Conservation (phyloP, 306 rosid species). For the Oemleria cerasiformis region DNA sequence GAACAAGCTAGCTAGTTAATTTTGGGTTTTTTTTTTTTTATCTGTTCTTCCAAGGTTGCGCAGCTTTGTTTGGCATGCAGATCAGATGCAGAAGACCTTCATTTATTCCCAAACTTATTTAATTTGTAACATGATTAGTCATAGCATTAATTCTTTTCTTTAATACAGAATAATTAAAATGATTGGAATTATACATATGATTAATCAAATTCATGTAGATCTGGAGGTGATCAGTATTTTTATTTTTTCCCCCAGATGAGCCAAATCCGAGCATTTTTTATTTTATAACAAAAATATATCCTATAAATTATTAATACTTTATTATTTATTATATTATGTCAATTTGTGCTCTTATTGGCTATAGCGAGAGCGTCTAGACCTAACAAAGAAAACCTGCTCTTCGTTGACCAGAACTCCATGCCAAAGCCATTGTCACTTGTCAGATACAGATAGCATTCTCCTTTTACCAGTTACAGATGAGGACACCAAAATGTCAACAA, state of each 20-base stretch:
- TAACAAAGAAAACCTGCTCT: conserved; percentile 25
- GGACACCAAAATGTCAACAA: conserved; percentile 32
- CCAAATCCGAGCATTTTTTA: neutral
- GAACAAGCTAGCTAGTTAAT: too few relatives aligned
- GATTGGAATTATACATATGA: neutral
- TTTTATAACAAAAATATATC: neutral
- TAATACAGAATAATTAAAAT: neutral
- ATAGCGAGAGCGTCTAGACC: conserved; percentile 15
- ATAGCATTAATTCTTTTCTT: too few relatives aligned
- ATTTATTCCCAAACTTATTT: too few relatives aligned
- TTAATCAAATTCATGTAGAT: neutral
- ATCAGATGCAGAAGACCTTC: too few relatives aligned
- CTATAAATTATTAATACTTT: too few relatives aligned
- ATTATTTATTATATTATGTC: neutral
- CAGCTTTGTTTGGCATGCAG: too few relatives aligned
- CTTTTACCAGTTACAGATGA: conserved; percentile 11
- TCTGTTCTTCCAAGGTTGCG: too few relatives aligned
- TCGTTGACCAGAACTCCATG: conserved; percentile 19
- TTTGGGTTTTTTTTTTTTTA: too few relatives aligned
- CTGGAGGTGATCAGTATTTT: neutral
- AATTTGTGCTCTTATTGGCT: neutral
- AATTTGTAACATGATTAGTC: neutral
- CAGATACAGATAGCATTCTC: conserved; percentile 3
- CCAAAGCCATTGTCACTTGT: conserved; percentile 4
- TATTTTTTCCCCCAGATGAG: neutral